A percentile compares a stretch with the other conserved stretches of the same genome.
These are phyloP conservation scores for Tephrocybe sp. DNA, from an alignment of 768 basidiomycete species.

Conservation along the genomic window DNA sequence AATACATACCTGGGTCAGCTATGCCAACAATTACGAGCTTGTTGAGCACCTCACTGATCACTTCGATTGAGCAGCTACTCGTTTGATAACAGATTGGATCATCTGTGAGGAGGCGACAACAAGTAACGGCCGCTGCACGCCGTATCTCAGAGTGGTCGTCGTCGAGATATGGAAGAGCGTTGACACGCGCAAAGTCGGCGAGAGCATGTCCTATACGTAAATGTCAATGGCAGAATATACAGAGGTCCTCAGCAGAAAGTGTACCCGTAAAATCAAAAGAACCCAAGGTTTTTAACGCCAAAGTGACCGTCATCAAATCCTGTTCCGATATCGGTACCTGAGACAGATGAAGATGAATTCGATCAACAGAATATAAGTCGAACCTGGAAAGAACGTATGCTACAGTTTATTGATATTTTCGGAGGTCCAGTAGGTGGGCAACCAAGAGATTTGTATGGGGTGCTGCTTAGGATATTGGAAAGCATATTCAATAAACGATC, in stretches of 20 bases:
- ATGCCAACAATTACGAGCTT: conserved; percentile 94
- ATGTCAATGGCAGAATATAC: conserved; percentile 6
- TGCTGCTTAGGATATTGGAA: conserved; percentile 77
- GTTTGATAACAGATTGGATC: conserved; percentile 97
- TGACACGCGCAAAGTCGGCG: conserved; percentile 93
- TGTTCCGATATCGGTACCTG: conserved; percentile 49
- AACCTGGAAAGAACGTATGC: conserved; percentile 52
- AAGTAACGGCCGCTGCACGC: conserved; percentile 87
- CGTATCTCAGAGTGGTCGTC: conserved; percentile 89
- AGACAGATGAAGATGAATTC: conserved; percentile 3
- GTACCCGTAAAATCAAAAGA: conserved; percentile 93
- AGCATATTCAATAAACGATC: conserved; percentile 89
- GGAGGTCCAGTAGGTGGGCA: conserved; percentile 67
- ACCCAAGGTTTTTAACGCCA: conserved; percentile 86
- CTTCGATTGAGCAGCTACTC: conserved; percentile 93
- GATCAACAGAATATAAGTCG: neutral
- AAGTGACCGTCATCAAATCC: conserved; percentile 65
- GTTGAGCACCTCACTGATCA: conserved; percentile 97
- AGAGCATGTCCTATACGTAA: conserved; percentile 73
- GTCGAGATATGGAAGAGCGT: conserved; percentile 91
- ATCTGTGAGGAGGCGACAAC: conserved; percentile 86
- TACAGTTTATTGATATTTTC: conserved; percentile 52
- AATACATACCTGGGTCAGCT: conserved; percentile 81
- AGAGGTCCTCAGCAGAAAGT: conserved; percentile 1
- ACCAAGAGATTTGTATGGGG: conserved; percentile 85